phyloP scores from a whole-genome alignment of 306 rosid species.

The Begonia masoniana region DNA sequence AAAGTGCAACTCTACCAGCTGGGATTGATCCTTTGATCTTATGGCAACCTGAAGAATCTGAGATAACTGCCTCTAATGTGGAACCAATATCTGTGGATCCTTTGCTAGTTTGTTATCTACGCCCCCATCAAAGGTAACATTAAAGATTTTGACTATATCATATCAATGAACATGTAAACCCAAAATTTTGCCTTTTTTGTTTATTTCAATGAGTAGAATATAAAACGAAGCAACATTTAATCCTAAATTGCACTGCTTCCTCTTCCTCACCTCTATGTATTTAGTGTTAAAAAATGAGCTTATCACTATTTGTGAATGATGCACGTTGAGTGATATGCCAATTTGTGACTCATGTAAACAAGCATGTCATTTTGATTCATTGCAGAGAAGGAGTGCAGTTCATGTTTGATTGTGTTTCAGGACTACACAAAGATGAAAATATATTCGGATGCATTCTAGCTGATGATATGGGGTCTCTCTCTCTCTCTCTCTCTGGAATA shows the following conservation, averaged over 20 bases:
- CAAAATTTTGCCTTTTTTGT: too few relatives aligned
- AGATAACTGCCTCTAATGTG: conserved; percentile 19
- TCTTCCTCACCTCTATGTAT: too few relatives aligned
- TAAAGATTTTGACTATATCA: not conserved
- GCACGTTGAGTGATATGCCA: too few relatives aligned
- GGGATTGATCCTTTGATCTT: conserved; percentile 68
- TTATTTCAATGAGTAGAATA: too few relatives aligned
- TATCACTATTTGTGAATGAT: too few relatives aligned
- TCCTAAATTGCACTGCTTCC: too few relatives aligned
- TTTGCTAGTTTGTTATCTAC: conserved; percentile 77
- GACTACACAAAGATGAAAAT: conserved; percentile 38
- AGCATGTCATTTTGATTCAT: conserved; percentile 5
- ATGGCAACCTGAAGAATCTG: conserved; percentile 61
- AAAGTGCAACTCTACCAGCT: conserved; percentile 44
- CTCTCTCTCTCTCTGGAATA: conserved; percentile 5
- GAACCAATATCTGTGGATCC: conserved; percentile 53
- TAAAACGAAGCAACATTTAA: too few relatives aligned
- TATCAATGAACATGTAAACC: too few relatives aligned
- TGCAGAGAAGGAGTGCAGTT: conserved; percentile 98
- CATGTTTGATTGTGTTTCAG: conserved; percentile 89
- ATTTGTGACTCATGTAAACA: conserved; percentile 1
- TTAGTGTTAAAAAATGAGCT: too few relatives aligned
- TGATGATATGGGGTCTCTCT: conserved; percentile 86
- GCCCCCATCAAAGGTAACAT: conserved; percentile 78
- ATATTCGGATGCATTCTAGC: conserved; percentile 91